phyloP scores from a whole-genome alignment of 192 early-diverging fungal species.

The Mortierella hygrophila region DNA sequence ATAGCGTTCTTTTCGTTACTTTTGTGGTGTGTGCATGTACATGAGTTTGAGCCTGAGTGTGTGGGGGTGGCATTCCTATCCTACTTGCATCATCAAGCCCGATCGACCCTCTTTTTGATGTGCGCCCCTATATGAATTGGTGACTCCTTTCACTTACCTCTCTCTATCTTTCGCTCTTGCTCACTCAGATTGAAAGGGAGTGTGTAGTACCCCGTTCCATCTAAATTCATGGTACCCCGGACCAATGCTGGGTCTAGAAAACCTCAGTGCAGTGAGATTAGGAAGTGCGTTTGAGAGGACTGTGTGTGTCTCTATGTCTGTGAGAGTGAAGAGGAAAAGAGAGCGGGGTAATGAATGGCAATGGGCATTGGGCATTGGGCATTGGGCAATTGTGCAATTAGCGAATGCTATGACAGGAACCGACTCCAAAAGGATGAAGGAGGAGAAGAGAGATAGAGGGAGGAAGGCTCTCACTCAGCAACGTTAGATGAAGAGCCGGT shows the following conservation, averaged over 20 bases:
- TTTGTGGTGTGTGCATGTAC: background rate
- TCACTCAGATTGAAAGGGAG: background rate
- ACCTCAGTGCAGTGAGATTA: background rate
- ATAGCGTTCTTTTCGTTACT: background rate
- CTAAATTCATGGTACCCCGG: background rate
- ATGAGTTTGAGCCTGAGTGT: background rate
- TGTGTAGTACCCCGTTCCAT: background rate
- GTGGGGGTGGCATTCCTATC: background rate
- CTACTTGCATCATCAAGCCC: background rate
- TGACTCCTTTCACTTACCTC: background rate
- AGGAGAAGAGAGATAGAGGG: background rate
- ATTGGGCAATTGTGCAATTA: background rate
- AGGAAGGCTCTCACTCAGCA: background rate
- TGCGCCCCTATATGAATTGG: background rate
- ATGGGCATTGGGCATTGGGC: background rate
- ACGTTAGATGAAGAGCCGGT: background rate
- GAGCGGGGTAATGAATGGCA: background rate
- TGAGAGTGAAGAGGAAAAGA: no score
- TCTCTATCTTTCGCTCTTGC: background rate
- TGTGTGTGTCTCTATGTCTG: no score
- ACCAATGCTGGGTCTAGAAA: background rate
- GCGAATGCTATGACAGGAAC: background rate
- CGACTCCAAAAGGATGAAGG: background rate
- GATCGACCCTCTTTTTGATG: conserved; percentile 3
- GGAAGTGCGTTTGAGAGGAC: background rate